These are phyloP conservation scores for Pseudopithomyces chartarum DNA, from an alignment of 2,329 filamentous ascomycete genomes.

Conservation along the genomic window DNA sequence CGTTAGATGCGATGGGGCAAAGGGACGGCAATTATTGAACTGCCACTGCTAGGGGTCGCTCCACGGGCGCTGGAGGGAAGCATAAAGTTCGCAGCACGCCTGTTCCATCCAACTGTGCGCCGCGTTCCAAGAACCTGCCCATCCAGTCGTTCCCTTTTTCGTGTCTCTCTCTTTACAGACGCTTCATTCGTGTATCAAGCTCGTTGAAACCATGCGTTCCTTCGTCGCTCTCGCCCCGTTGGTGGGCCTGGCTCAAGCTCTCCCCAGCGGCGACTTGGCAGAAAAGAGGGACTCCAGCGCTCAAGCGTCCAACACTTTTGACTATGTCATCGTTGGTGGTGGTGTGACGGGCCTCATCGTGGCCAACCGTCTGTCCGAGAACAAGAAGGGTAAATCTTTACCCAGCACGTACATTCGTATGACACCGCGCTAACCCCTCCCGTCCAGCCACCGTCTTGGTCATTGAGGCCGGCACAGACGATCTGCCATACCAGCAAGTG, in stretches of 20 bases:
- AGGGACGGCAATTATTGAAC: not conserved
- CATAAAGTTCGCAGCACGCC: slow-evolving; percentile 4
- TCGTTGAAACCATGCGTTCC: slow-evolving; percentile 23
- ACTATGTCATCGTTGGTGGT: slow-evolving; percentile 40
- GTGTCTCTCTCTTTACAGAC: not conserved
- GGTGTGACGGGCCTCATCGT: slow-evolving; percentile 37
- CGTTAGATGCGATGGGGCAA: not conserved
- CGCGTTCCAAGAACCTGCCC: slow-evolving; percentile 6
- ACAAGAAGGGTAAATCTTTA: slow-evolving; percentile 16
- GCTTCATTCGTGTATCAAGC: slow-evolving; percentile 1
- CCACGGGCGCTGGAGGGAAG: not conserved
- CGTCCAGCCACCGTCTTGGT: slow-evolving; percentile 32
- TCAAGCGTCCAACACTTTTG: slow-evolving; percentile 17
- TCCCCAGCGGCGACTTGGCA: slow-evolving; percentile 9
- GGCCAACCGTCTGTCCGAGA: slow-evolving; percentile 38
- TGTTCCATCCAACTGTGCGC: slow-evolving; percentile 1
- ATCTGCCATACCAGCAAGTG: slow-evolving; percentile 27
- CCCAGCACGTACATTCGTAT: slow-evolving; percentile 15
- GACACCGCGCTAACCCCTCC: not conserved
- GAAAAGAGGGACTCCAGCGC: not conserved
- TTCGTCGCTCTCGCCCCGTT: slow-evolving; percentile 20
- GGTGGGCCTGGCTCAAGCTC: slow-evolving; percentile 17
- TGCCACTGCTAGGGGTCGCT: not conserved
- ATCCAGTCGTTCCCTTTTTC: slow-evolving; percentile 5
- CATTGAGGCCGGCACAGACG: slow-evolving; percentile 31